Conservation (phyloP, 1,139 yeast species). For the Debaryomyces robertsiae region DNA sequence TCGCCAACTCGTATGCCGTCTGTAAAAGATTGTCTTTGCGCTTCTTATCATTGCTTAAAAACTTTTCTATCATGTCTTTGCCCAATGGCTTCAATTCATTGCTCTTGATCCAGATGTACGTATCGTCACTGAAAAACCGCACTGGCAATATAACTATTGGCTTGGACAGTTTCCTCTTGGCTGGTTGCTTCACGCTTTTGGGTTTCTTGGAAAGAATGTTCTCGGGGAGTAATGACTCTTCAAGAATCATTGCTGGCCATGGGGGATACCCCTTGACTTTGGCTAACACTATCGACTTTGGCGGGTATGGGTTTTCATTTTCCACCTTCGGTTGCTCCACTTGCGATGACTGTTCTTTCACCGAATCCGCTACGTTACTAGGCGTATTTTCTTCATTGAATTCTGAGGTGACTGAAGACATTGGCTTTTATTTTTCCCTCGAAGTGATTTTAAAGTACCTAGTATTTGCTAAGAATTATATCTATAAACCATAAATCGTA, state of each 20-base stretch:
- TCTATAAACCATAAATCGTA: too few species aligned
- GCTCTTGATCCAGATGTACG: constrained; percentile 60
- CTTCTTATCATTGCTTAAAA: constrained; percentile 24
- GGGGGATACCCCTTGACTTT: constrained; percentile 79
- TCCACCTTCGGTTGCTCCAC: constrained; percentile 1
- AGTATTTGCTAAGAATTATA: background rate
- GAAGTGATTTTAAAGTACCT: background rate
- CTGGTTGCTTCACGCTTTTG: constrained; percentile 31
- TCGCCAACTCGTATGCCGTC: constrained; percentile 43
- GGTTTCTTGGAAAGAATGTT: constrained; percentile 52
- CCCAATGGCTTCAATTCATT: constrained; percentile 42
- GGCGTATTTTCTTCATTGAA: background rate
- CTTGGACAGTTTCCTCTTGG: constrained; percentile 21
- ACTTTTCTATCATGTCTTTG: constrained; percentile 30
- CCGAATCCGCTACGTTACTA: constrained; percentile 4
- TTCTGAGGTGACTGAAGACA: constrained; percentile 4
- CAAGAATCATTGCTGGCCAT: constrained; percentile 83
- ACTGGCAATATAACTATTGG: constrained; percentile 43
- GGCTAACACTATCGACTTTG: constrained; percentile 58
- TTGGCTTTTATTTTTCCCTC: background rate
- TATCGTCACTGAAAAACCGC: constrained; percentile 65
- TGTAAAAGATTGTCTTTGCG: constrained; percentile 41
- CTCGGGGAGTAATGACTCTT: constrained; percentile 56
- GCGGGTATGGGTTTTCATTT: constrained; percentile 15
- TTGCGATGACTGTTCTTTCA: background rate